Evolutionary conservation across 192 early-diverging fungal genomes (phyloP).

Genomic region (Spizellomyces punctatus): DNA sequence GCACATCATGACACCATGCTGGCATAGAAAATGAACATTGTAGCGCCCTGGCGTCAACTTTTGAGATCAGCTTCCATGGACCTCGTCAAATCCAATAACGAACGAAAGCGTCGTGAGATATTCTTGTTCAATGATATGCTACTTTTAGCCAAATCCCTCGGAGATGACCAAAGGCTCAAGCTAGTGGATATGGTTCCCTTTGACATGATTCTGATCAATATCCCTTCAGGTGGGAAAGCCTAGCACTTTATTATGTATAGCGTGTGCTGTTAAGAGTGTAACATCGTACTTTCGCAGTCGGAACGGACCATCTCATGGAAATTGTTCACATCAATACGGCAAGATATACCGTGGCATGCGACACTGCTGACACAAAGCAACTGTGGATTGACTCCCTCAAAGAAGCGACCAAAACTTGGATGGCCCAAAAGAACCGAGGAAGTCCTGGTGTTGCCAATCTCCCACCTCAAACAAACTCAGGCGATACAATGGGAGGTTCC

Average conservation of each 20-base stretch:
- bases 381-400: constrained; percentile 48
- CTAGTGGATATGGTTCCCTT: constrained; percentile 51
- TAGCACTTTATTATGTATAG: neutral
- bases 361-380: constrained; percentile 25
- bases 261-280: neutral
- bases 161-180: constrained; percentile 53
- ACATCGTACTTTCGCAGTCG: constrained; percentile 6
- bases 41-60: constrained; percentile 47
- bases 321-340: constrained; percentile 40
- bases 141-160: constrained; percentile 47
- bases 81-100: constrained; percentile 35
- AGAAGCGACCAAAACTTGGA: constrained; percentile 41
- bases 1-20: constrained; percentile 8
- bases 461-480: neutral
- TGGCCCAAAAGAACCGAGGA: constrained; percentile 35
- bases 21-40: constrained; percentile 51
- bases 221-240: constrained; percentile 7
- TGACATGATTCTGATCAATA: constrained; percentile 49
- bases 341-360: constrained; percentile 32
- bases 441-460: neutral
- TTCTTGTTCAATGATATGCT: constrained; percentile 62
- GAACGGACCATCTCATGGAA: constrained; percentile 45
- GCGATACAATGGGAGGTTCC: neutral
- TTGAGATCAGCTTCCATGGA: constrained; percentile 46
- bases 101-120: constrained; percentile 49